These are phyloP conservation scores for Gryganskiella cystojenkinii DNA, from an alignment of 192 early-diverging fungal species.

Conservation along the genomic window DNA sequence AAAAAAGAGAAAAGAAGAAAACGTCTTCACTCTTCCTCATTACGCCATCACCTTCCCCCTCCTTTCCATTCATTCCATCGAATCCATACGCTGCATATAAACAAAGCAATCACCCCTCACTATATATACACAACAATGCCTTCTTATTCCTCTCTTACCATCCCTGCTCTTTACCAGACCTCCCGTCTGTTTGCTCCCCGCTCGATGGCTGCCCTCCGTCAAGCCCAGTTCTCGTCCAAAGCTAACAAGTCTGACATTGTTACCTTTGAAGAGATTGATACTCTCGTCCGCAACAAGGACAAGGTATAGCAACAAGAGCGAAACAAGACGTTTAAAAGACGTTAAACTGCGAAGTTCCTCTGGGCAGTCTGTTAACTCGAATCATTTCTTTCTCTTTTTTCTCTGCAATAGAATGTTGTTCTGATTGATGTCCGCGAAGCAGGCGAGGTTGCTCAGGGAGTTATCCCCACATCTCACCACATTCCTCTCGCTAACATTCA, in stretches of 20 bases:
- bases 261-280: slow-evolving; percentile 49
- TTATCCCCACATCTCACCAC: slow-evolving; percentile 73
- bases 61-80: too few relatives aligned
- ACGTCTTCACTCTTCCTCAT: too few relatives aligned
- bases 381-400: too few relatives aligned
- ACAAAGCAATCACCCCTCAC: not conserved
- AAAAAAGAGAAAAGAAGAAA: too few relatives aligned
- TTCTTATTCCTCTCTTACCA: slow-evolving; percentile 47
- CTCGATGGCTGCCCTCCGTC: slow-evolving; percentile 39
- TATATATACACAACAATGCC: slow-evolving; percentile 16
- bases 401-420: slow-evolving; percentile 59
- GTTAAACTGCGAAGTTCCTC: too few relatives aligned
- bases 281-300: slow-evolving; percentile 34
- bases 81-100: too few relatives aligned
- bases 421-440: slow-evolving; percentile 79
- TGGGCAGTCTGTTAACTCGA: too few relatives aligned
- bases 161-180: slow-evolving; percentile 51
- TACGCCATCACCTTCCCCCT: too few relatives aligned
- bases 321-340: too few relatives aligned
- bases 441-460: slow-evolving; percentile 67
- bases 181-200: slow-evolving; percentile 44
- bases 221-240: slow-evolving; percentile 29
- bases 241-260: slow-evolving; percentile 38
- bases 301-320: slow-evolving; percentile 27
- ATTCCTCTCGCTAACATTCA: slow-evolving; percentile 72